Conservation (phyloP, 2,329 filamentous ascomycete genomes). For the Calonectria hongkongensis region DNA sequence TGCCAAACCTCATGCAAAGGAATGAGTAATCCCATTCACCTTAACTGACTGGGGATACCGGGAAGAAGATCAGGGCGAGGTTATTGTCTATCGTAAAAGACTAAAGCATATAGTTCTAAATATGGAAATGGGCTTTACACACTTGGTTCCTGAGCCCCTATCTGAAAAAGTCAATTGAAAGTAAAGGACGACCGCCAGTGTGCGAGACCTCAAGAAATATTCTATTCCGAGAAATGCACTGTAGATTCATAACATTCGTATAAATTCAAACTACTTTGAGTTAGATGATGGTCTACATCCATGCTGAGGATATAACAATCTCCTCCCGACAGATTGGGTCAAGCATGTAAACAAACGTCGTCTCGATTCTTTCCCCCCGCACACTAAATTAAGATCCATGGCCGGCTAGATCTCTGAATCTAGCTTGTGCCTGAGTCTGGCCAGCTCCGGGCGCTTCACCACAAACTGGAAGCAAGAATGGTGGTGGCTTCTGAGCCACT, state of each 20-base stretch:
- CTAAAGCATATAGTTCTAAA: background rate
- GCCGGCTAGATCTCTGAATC: background rate
- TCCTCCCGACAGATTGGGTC: background rate
- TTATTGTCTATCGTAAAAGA: background rate
- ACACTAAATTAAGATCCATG: background rate
- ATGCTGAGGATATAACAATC: too few species aligned
- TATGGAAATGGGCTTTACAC: background rate
- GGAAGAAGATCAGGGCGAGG: constrained; percentile 6
- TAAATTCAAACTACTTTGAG: background rate
- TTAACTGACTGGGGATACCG: constrained; percentile 5
- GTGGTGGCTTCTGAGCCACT: constrained; percentile 20
- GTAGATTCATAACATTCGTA: background rate
- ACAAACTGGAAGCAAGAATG: background rate
- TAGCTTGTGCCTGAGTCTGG: constrained; percentile 15
- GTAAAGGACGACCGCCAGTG: background rate
- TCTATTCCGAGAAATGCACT: background rate
- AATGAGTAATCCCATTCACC: background rate
- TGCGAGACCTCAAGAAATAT: background rate
- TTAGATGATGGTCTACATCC: too few species aligned
- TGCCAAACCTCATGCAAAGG: background rate
- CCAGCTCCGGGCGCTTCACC: constrained; percentile 7
- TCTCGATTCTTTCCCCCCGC: background rate
- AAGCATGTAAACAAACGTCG: background rate
- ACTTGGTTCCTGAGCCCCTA: background rate
- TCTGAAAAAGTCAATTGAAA: background rate